Evolutionary conservation across 345 rosid genomes (phyloP), one percentile per base, ranked within the genome.

Genomic region (Dipteronia sinensis): DNA sequence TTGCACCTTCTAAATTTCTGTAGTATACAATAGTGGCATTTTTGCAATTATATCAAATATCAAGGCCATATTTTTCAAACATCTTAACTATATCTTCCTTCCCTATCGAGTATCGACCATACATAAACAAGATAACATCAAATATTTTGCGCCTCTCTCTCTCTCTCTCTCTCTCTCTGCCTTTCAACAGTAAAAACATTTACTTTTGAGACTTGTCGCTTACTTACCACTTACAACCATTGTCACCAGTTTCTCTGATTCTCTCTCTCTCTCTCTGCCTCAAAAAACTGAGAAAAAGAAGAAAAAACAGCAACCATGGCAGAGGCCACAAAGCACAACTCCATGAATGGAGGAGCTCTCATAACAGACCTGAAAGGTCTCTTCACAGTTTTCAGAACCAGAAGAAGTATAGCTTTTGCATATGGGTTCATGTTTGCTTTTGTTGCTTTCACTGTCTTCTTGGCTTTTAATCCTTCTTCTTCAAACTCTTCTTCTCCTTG

Each of bases 381-480:
- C 23, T 69, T 85, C 83, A 70, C 87, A 31, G 25, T 86, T 61
- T 78, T 85, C 72, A 88, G 84, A 83, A 87, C 90, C 46, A 84
- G 89, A 75, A 86, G 88, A 79, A 83, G 90, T 23, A 79, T 87
- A 5, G 83, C 88, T 65, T 87, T 90, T 55, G 91, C 86, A 4
- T 91, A 92, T 75, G 94, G 85, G 10, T 89, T 90, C 88, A 79
- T 86, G 83, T 83, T 88, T 74, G 88, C 88, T 31, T 90, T 94
- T 71, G 89, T 92, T 46, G 88, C 76, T 69, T 89, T 94, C 75
- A 89, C 97, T 65, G 81, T 85, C 65, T 89, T 92, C 83, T 72
- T 96, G 64, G 91, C 92, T 61, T 90, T 96, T 23, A 82, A 58
- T 65, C 94, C 97, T 70, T 89, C 97, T 79, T 73, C 97, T 79